Evolutionary conservation across 371 early-diverging fungal species (phyloP).

Genomic region (Apophysomyces trapeziformis): DNA sequence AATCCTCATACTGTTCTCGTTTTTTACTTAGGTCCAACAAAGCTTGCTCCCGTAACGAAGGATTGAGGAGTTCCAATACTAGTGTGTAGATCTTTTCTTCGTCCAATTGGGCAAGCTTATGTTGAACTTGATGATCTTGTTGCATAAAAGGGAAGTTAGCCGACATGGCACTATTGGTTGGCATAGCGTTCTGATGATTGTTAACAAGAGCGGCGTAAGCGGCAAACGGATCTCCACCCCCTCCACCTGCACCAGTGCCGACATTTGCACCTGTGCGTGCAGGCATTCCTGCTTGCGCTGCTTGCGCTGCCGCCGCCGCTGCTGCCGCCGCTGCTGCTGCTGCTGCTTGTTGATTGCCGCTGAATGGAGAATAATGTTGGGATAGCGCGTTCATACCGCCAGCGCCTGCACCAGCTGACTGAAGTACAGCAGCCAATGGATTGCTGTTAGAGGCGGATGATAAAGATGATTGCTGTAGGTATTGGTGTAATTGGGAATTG

Average conservation of each 20-base stretch:
- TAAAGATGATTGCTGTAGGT: conserved; percentile 39
- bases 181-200: conserved; percentile 16
- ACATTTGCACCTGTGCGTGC: conserved; percentile 13
- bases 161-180: conserved; percentile 13
- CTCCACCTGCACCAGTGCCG: conserved; percentile 3
- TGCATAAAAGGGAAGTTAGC: conserved; percentile 31
- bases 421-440: conserved; percentile 30
- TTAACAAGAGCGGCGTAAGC: conserved; percentile 24
- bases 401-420: conserved; percentile 31
- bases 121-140: conserved; percentile 42
- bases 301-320: conserved; percentile 22
- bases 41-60: conserved; percentile 83
- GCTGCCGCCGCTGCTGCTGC: conserved; percentile 20
- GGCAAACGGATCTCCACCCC: conserved; percentile 19
- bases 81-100: conserved; percentile 87
- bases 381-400: conserved; percentile 34
- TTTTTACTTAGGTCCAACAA: conserved; percentile 91
- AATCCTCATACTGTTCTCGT: conserved; percentile 92
- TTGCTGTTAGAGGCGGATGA: conserved; percentile 19
- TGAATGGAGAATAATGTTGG: conserved; percentile 40
- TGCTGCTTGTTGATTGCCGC: conserved; percentile 26
- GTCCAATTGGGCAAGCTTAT: conserved; percentile 58
- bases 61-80: conserved; percentile 85
- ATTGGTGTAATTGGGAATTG: conserved; percentile 47
- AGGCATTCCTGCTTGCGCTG: conserved; percentile 23